phyloP scores from a whole-genome alignment of 768 basidiomycete genomes.

The Hebeloma cylindrosporum region DNA sequence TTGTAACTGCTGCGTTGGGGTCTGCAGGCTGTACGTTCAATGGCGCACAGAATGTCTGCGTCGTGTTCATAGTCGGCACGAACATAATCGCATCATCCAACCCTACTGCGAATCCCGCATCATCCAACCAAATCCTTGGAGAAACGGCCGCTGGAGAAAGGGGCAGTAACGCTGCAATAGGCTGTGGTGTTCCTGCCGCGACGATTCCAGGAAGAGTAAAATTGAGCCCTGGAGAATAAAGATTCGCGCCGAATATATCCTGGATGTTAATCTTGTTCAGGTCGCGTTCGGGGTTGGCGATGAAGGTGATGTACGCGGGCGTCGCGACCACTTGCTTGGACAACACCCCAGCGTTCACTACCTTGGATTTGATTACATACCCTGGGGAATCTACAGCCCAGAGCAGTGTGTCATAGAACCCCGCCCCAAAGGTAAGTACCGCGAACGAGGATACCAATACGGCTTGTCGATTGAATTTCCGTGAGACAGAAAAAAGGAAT shows the following conservation, averaged over 20 bases:
- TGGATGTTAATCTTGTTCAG: constrained; percentile 15
- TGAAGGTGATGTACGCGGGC: constrained; percentile 14
- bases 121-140: constrained; percentile 21
- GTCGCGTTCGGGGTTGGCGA: constrained; percentile 12
- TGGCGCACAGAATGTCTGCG: background rate
- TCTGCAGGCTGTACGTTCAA: background rate
- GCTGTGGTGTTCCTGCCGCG: background rate
- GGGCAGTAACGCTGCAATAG: constrained; percentile 5
- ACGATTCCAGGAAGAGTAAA: constrained; percentile 18
- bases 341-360: constrained; percentile 2
- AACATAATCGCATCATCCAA: constrained; percentile 13
- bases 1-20: background rate
- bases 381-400: constrained; percentile 23
- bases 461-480: constrained; percentile 10
- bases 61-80: background rate
- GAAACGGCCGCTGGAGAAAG: constrained; percentile 1
- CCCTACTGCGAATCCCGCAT: constrained; percentile 18
- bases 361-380: constrained; percentile 13
- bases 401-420: constrained; percentile 22
- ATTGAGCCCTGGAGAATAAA: constrained; percentile 18
- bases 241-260: constrained; percentile 13
- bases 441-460: constrained; percentile 17
- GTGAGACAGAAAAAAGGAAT: constrained; percentile 12
- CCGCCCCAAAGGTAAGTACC: constrained; percentile 5
- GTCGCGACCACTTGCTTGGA: constrained; percentile 11